A percentile compares a stretch with the other conserved stretches of the same genome.
Evolutionary conservation across 2,329 filamentous ascomycete species (phyloP).

Genomic region (Pleochaeta shiraiana): DNA sequence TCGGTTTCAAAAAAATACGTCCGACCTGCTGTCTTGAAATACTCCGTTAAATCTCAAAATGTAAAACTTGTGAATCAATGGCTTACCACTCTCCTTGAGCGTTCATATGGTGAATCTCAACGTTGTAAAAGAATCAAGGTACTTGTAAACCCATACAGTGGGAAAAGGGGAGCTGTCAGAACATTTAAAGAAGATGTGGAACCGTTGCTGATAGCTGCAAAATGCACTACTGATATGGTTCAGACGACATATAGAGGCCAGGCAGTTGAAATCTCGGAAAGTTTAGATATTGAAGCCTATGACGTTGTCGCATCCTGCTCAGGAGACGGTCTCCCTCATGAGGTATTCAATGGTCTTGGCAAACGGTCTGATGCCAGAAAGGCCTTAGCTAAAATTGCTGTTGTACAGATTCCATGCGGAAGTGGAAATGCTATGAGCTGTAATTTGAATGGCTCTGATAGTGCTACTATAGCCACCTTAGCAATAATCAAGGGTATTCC

Average conservation of each 20-base stretch:
- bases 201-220: slow-evolving; percentile 64
- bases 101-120: slow-evolving; percentile 48
- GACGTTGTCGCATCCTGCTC: slow-evolving; percentile 81
- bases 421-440: slow-evolving; percentile 87
- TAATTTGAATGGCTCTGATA: slow-evolving; percentile 68
- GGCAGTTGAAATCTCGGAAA: slow-evolving; percentile 52
- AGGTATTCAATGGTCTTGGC: slow-evolving; percentile 84
- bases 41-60: slow-evolving; percentile 25
- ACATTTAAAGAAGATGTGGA: slow-evolving; percentile 55
- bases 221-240: slow-evolving; percentile 53
- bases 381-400: slow-evolving; percentile 55
- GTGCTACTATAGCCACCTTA: slow-evolving; percentile 53
- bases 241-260: slow-evolving; percentile 52
- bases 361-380: slow-evolving; percentile 50
- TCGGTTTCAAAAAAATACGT: slow-evolving; percentile 36
- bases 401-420: slow-evolving; percentile 77
- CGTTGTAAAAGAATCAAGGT: slow-evolving; percentile 63
- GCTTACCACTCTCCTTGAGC: slow-evolving; percentile 39
- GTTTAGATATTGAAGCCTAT: slow-evolving; percentile 55
- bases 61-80: slow-evolving; percentile 24
- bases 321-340: slow-evolving; percentile 77
- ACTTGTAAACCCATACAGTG: slow-evolving; percentile 77
- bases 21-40: slow-evolving; percentile 36
- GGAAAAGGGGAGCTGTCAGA: slow-evolving; percentile 53
- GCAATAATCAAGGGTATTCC: slow-evolving; percentile 69